phyloP scores from a whole-genome alignment of 306 rosid species.

The Crataegus laevigata region DNA sequence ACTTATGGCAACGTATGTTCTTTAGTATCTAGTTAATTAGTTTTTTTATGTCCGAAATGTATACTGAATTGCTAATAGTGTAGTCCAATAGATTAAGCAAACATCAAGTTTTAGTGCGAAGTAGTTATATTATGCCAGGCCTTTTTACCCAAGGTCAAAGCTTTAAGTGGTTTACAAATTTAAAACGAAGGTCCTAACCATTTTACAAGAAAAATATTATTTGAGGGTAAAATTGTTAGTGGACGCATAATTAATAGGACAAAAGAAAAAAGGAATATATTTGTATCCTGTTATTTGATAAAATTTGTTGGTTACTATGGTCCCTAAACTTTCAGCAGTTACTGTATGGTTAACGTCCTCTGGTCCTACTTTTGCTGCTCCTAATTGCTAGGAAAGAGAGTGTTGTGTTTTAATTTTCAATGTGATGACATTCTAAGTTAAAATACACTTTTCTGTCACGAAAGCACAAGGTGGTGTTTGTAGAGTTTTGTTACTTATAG shows the following conservation, averaged over 20 bases:
- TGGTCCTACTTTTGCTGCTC: neutral
- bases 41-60: neutral
- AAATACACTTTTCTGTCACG: neutral
- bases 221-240: neutral
- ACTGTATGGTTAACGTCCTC: neutral
- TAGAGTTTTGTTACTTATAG: constrained; percentile 1
- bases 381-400: neutral
- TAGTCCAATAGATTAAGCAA: neutral
- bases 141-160: neutral
- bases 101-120: neutral
- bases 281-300: neutral
- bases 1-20: constrained; percentile 72
- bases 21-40: neutral
- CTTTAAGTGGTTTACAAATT: neutral
- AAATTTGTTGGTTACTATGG: neutral
- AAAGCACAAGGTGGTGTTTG: neutral
- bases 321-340: neutral
- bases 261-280: neutral
- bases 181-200: neutral
- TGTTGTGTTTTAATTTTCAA: neutral
- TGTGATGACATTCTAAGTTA: neutral
- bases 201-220: neutral
- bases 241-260: neutral
- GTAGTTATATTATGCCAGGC: neutral
- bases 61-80: neutral